Percentiles rank a stretch among this genome's conserved stretches.
These are phyloP conservation scores for Lactarius hatsudake DNA, from an alignment of 768 basidiomycete species.

Conservation along the genomic window DNA sequence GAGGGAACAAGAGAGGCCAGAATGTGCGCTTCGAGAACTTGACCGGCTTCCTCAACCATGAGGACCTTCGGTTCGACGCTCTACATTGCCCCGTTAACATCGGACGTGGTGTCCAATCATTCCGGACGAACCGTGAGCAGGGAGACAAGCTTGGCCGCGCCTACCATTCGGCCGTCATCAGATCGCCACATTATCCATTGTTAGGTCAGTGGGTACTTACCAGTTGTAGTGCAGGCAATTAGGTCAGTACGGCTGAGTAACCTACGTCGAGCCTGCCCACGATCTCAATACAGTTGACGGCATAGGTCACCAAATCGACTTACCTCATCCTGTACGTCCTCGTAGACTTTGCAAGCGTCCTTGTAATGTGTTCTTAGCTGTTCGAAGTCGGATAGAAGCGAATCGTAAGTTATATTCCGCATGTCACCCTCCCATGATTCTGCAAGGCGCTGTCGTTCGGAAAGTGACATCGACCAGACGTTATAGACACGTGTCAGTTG, in stretches of 20 bases:
- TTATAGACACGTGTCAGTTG: slow-evolving; percentile 36
- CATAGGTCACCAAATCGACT: slow-evolving; percentile 19
- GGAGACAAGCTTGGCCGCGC: slow-evolving; percentile 63
- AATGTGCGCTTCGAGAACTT: slow-evolving; percentile 78
- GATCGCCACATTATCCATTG: neutral
- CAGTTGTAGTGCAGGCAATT: slow-evolving; percentile 76
- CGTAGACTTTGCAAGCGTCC: slow-evolving; percentile 38
- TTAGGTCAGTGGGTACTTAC: slow-evolving; percentile 38
- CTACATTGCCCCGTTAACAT: slow-evolving; percentile 35
- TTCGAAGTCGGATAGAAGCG: slow-evolving; percentile 43
- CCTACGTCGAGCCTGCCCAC: slow-evolving; percentile 49
- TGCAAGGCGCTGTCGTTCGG: slow-evolving; percentile 48
- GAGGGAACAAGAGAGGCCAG: slow-evolving; percentile 57
- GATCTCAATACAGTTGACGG: neutral
- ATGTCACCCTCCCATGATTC: slow-evolving; percentile 47
- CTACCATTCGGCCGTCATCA: slow-evolving; percentile 33
- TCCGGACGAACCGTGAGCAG: slow-evolving; percentile 50
- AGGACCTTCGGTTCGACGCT: slow-evolving; percentile 58
- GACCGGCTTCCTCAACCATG: slow-evolving; percentile 79
- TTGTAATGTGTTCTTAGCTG: slow-evolving; percentile 40
- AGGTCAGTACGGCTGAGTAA: slow-evolving; percentile 56
- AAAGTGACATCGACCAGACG: slow-evolving; percentile 54
- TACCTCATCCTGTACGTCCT: slow-evolving; percentile 55
- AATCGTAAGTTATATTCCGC: slow-evolving; percentile 33
- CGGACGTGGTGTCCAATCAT: too few relatives aligned